A percentile compares a stretch with the other conserved stretches of the same genome.
Conservation (phyloP, 352 stramenopile genomes). For the Pythium insidiosum region DNA sequence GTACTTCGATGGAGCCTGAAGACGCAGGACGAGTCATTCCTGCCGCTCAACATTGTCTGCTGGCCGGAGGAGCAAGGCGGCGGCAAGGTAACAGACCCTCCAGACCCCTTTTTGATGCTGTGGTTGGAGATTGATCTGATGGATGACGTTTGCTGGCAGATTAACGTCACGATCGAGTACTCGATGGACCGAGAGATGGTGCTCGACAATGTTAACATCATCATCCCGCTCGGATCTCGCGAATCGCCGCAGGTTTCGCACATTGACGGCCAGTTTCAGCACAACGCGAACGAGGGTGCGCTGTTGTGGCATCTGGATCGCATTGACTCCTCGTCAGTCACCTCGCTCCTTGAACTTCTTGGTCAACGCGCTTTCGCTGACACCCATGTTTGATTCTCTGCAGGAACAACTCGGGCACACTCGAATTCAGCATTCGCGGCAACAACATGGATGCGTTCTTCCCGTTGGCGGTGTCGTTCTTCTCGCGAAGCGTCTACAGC, state of each 20-base stretch:
- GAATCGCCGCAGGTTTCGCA: conserved; percentile 66
- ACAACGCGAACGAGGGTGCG: conserved; percentile 61
- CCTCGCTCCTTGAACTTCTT: too few relatives aligned
- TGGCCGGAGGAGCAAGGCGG: conserved; percentile 81
- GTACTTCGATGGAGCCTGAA: conserved; percentile 84
- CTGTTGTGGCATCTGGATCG: conserved; percentile 82
- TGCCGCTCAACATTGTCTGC: conserved; percentile 83
- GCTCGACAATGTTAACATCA: conserved; percentile 84
- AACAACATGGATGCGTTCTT: conserved; percentile 82
- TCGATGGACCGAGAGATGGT: conserved; percentile 83
- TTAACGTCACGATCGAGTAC: conserved; percentile 86
- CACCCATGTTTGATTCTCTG: neutral
- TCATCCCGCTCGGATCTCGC: conserved; percentile 64
- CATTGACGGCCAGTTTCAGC: conserved; percentile 83
- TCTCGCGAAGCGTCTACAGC: conserved; percentile 84
- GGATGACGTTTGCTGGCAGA: too few relatives aligned
- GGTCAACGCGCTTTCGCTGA: neutral
- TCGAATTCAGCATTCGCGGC: conserved; percentile 80
- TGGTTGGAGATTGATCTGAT: too few relatives aligned
- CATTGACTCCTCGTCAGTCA: conserved; percentile 64
- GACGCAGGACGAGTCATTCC: conserved; percentile 78
- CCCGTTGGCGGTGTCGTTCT: conserved; percentile 84
- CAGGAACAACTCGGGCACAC: conserved; percentile 73
- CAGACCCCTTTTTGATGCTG: too few relatives aligned
- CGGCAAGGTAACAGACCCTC: conserved; percentile 73